Evolutionary conservation across 2,329 filamentous ascomycete genomes (phyloP).

Genomic region (Metarhizium sp.): DNA sequence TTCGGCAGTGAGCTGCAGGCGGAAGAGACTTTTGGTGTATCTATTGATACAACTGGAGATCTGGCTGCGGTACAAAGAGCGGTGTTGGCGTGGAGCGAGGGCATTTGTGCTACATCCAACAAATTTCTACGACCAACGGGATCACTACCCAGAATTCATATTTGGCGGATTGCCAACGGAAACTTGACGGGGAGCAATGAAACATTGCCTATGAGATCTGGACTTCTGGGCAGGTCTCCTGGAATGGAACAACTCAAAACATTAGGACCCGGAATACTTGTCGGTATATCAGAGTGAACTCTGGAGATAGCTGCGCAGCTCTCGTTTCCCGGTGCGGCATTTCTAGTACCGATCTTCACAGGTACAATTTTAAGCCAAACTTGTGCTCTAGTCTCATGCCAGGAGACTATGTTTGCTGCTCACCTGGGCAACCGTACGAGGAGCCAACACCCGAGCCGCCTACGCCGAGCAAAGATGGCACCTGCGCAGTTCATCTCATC

Average conservation of each 20-base stretch:
- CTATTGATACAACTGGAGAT: slow-evolving; percentile 2
- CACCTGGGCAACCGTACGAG: slow-evolving; percentile 17
- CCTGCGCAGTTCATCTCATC: slow-evolving; percentile 24
- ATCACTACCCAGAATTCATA: neutral
- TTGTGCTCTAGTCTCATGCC: slow-evolving; percentile 12
- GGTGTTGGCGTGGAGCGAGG: slow-evolving; percentile 4
- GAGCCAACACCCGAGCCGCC: slow-evolving; percentile 19
- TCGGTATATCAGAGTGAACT: slow-evolving; percentile 19
- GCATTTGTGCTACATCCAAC: neutral
- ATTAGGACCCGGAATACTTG: slow-evolving; percentile 6
- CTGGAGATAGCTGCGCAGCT: slow-evolving; percentile 26
- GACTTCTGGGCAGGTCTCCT: neutral
- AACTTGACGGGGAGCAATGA: neutral
- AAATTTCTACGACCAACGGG: neutral
- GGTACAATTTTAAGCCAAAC: slow-evolving; percentile 24
- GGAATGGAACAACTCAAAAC: neutral
- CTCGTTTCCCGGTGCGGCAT: slow-evolving; percentile 31
- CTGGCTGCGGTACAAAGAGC: slow-evolving; percentile 4
- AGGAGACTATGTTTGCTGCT: slow-evolving; percentile 27
- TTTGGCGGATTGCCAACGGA: neutral
- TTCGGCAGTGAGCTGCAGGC: neutral
- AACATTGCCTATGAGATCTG: neutral
- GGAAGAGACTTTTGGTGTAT: neutral
- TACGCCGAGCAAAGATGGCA: slow-evolving; percentile 23
- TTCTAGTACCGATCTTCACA: slow-evolving; percentile 23